Percentiles rank a stretch among this genome's conserved stretches.
Conservation (phyloP, 208 protist species). For the Crithidia thermophila region DNA sequence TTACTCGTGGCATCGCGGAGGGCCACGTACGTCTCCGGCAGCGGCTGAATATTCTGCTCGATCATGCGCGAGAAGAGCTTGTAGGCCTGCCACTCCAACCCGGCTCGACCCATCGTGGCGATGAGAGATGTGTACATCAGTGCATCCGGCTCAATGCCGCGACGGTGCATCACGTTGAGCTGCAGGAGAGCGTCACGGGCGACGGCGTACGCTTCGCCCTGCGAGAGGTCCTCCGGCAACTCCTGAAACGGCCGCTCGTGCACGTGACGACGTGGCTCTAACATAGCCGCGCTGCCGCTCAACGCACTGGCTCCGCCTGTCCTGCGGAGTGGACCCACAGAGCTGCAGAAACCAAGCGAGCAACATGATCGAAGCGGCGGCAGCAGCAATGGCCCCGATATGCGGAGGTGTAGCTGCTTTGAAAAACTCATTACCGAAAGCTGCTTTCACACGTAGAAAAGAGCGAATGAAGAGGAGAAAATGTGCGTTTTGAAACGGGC, state of each 20-base stretch:
- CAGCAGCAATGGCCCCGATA: too few species aligned
- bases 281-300: neutral
- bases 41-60: conserved; percentile 76
- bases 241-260: conserved; percentile 76
- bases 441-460: too few species aligned
- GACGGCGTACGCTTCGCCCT: conserved; percentile 67
- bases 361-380: too few species aligned
- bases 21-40: conserved; percentile 92
- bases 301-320: neutral
- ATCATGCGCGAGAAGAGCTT: conserved; percentile 95
- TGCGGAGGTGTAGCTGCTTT: too few species aligned
- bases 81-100: conserved; percentile 93
- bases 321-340: too few species aligned
- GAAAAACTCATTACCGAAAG: too few species aligned
- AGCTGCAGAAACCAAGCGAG: too few species aligned
- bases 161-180: conserved; percentile 93
- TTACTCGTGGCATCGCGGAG: conserved; percentile 77
- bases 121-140: conserved; percentile 94
- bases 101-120: conserved; percentile 82
- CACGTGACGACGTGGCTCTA: conserved; percentile 28
- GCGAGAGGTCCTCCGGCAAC: conserved; percentile 45
- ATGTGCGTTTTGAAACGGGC: too few species aligned
- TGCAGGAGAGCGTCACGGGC: conserved; percentile 88
- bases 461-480: too few species aligned
- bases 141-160: conserved; percentile 89